Evolutionary conservation across 257 asterid species (phyloP).

Genomic region (Henckelia pumila): DNA sequence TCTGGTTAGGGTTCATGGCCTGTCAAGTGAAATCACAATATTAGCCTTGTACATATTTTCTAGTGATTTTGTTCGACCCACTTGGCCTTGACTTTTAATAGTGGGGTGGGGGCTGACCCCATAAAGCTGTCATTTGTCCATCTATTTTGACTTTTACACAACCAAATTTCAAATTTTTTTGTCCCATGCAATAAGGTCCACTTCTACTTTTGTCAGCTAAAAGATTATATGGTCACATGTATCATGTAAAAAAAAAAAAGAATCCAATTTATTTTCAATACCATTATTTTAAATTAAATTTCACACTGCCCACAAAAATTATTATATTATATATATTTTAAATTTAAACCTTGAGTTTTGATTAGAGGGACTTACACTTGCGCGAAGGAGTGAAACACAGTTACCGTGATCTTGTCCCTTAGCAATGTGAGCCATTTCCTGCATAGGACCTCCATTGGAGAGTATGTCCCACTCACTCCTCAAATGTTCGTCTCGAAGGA

Average conservation of each 20-base stretch:
- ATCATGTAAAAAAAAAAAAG: background rate
- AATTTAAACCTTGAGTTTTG: too few species aligned
- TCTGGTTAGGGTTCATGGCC: constrained; percentile 52
- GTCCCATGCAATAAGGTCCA: constrained; percentile 32
- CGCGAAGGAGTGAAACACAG: constrained; percentile 61
- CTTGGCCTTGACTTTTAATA: constrained; percentile 15
- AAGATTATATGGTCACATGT: constrained; percentile 21
- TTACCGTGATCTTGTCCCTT: constrained; percentile 65
- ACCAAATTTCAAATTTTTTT: constrained; percentile 36
- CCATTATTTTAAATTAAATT: too few species aligned
- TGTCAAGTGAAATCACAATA: constrained; percentile 10
- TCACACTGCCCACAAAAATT: background rate
- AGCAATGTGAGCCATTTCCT: constrained; percentile 64
- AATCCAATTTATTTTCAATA: background rate
- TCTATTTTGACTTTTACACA: constrained; percentile 49
- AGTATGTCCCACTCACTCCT: constrained; percentile 68
- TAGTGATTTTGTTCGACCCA: background rate
- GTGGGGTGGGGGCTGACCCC: constrained; percentile 3
- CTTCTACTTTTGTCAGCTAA: background rate
- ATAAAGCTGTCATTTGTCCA: constrained; percentile 28
- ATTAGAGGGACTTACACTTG: constrained; percentile 35
- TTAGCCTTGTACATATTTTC: background rate
- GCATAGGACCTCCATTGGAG: constrained; percentile 71
- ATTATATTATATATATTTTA: too few species aligned
- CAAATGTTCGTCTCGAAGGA: constrained; percentile 56